Evolutionary conservation across 208 protist genomes (phyloP), one percentile per base, ranked within the genome.

Genomic region (Acanthamoeba comandoni): DNA sequence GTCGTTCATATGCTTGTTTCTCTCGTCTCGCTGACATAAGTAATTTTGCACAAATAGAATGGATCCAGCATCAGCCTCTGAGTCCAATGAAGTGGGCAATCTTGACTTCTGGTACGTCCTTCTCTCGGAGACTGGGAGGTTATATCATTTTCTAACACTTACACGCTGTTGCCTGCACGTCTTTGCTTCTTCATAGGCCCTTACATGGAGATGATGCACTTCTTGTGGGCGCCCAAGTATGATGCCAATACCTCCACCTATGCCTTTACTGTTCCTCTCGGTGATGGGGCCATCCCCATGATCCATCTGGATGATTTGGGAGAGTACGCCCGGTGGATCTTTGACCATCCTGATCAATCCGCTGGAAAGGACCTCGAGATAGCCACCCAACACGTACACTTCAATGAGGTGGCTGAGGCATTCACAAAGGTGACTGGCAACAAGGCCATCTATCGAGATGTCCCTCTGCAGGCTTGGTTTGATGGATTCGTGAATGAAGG

Each of bases 141-240:
- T 65, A 29, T 65, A 22, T 65, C 22, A 15, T 19, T 19, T 60
- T 19, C 17, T 19, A 60, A 60, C 55, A 15, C 15, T 60, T 19
- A 60, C 55, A 19, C 15, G 19, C 55, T 60, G 55, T 60, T 60
- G 17, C n/a, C n/a, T n/a, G n/a, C n/a, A n/a, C n/a, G n/a, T n/a
- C n/a, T n/a, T n/a, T n/a, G n/a, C n/a, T n/a, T n/a, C n/a, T n/a
- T n/a, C n/a, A n/a, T n/a, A 19, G 55, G 55, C 39, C 71, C 71
- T 24, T 80, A 80, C 43, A 80, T 80, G 71, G 71, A 80, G 71
- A 80, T 80, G 71, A 80, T 80, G 71, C 43, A 80, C 71, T 80
- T 80, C 71, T 60, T 80, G 71, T 80, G 71, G 71, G 3, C 19
- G 0, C 71, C 71, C 43, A 1, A 58, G 48, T 80, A 43, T 9